Evolutionary conservation across 805 yeast genomes (phyloP).

Genomic region (Pichia pseudocactophila): DNA sequence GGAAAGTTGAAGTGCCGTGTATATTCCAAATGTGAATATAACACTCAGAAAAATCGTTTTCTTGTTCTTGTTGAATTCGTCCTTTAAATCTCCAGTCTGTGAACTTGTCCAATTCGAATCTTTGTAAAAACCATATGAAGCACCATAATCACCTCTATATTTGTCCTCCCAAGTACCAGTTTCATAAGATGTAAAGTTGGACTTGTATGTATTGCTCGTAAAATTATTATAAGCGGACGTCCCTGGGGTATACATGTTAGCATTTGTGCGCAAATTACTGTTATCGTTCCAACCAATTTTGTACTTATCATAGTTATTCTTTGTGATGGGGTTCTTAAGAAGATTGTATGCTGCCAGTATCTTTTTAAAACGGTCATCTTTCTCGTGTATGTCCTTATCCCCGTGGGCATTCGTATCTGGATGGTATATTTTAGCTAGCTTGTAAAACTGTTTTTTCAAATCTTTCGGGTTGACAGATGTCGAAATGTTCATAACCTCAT

Average conservation of each 20-base stretch:
- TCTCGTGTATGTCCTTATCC: constrained; percentile 16
- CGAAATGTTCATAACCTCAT: constrained; percentile 50
- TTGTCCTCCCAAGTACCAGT: constrained; percentile 27
- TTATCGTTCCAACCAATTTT: constrained; percentile 38
- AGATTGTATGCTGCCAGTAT: constrained; percentile 53
- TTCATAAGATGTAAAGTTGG: constrained; percentile 12
- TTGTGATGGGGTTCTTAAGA: constrained; percentile 36
- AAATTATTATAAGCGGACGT: constrained; percentile 10
- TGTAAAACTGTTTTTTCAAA: constrained; percentile 44
- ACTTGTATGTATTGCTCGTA: not conserved
- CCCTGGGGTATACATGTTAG: constrained; percentile 17
- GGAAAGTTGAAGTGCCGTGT: constrained; percentile 24
- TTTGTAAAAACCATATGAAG: constrained; percentile 21
- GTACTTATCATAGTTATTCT: constrained; percentile 37
- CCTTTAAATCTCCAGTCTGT: constrained; percentile 20
- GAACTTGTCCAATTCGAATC: constrained; percentile 22
- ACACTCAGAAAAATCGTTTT: constrained; percentile 21
- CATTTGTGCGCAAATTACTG: constrained; percentile 14
- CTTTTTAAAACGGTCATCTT: constrained; percentile 43
- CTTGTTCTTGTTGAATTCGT: constrained; percentile 23
- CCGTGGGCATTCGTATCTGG: constrained; percentile 47
- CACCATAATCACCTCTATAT: constrained; percentile 13
- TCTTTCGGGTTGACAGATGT: constrained; percentile 28
- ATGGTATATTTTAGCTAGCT: constrained; percentile 68
- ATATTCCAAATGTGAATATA: constrained; percentile 21